Conservation (phyloP, 768 basidiomycete species). For the Mycena rosella region DNA sequence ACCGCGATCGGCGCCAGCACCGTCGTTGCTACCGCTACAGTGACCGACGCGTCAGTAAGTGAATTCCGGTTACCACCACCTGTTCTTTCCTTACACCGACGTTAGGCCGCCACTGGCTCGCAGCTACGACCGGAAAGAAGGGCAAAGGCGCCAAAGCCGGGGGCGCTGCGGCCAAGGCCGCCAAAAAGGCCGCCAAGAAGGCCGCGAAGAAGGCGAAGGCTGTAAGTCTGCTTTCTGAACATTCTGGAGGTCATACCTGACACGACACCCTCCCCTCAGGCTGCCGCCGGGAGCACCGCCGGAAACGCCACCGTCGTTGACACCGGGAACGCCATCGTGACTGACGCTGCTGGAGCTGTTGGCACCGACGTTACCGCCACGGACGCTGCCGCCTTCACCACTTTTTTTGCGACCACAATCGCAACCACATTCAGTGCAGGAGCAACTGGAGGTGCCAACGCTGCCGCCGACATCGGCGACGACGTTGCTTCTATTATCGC, state of each 20-base stretch:
- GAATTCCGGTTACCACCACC: too few relatives aligned
- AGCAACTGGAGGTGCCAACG: too few relatives aligned
- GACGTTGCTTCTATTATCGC: not conserved
- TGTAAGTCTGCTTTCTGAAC: too few relatives aligned
- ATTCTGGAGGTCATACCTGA: too few relatives aligned
- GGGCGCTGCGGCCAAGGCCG: not conserved
- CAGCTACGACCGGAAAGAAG: not conserved
- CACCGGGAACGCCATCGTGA: not conserved
- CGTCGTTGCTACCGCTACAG: constrained; percentile 10
- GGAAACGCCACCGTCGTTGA: not conserved
- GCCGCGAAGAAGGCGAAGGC: constrained; percentile 10
- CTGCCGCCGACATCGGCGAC: too few relatives aligned
- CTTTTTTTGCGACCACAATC: not conserved
- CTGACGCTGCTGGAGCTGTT: not conserved
- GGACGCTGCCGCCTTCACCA: not conserved
- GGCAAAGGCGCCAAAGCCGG: not conserved
- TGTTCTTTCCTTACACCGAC: not conserved
- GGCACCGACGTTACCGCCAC: not conserved
- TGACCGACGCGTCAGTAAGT: constrained; percentile 37
- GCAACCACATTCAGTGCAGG: too few relatives aligned
- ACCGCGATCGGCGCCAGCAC: too few relatives aligned
- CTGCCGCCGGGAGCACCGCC: not conserved
- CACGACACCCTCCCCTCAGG: too few relatives aligned
- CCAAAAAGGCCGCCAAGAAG: constrained; percentile 13
- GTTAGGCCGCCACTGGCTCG: constrained; percentile 31